These are phyloP conservation scores for Colletotrichum trifolii DNA, from an alignment of 2,329 filamentous ascomycete genomes.

Conservation along the genomic window DNA sequence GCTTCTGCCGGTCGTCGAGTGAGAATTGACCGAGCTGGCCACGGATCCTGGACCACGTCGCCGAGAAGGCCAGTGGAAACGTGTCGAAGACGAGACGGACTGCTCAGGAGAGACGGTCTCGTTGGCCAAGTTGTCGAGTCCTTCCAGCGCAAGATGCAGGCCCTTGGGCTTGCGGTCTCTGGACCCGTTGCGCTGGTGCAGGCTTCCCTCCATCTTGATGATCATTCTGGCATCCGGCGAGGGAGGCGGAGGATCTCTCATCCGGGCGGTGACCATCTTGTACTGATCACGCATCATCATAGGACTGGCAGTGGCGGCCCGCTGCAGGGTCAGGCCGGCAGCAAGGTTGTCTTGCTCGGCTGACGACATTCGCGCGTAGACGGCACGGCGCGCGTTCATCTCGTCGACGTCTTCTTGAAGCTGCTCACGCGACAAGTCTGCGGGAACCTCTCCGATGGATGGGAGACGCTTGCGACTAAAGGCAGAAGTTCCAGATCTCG, in stretches of 20 bases:
- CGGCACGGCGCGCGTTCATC: slow-evolving; percentile 42
- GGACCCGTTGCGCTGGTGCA: slow-evolving; percentile 74
- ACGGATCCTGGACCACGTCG: slow-evolving; percentile 67
- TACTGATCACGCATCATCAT: slow-evolving; percentile 67
- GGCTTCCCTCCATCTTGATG: slow-evolving; percentile 70
- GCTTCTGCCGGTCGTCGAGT: slow-evolving; percentile 62
- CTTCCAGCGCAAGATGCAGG: slow-evolving; percentile 67
- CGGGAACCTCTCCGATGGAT: slow-evolving; percentile 79
- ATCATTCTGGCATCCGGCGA: slow-evolving; percentile 70
- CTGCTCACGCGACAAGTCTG: slow-evolving; percentile 44
- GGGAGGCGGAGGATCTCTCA: slow-evolving; percentile 66
- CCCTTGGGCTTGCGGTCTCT: slow-evolving; percentile 83
- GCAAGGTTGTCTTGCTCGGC: slow-evolving; percentile 55
- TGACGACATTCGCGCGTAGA: slow-evolving; percentile 50
- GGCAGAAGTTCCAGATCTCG: slow-evolving; percentile 67
- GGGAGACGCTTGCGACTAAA: slow-evolving; percentile 75
- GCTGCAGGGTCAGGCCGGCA: slow-evolving; percentile 62
- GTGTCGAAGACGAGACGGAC: slow-evolving; percentile 63
- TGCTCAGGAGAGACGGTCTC: slow-evolving; percentile 68
- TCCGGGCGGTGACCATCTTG: slow-evolving; percentile 42
- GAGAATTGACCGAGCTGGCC: slow-evolving; percentile 67
- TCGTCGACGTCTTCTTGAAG: slow-evolving; percentile 28
- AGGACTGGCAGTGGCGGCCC: slow-evolving; percentile 75
- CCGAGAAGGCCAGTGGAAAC: slow-evolving; percentile 66
- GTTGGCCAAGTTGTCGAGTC: slow-evolving; percentile 53